Percentiles rank a stretch among this genome's conserved stretches.
Evolutionary conservation across 257 asterid genomes (phyloP).

Genomic region (Lithospermum erythrorhizon): DNA sequence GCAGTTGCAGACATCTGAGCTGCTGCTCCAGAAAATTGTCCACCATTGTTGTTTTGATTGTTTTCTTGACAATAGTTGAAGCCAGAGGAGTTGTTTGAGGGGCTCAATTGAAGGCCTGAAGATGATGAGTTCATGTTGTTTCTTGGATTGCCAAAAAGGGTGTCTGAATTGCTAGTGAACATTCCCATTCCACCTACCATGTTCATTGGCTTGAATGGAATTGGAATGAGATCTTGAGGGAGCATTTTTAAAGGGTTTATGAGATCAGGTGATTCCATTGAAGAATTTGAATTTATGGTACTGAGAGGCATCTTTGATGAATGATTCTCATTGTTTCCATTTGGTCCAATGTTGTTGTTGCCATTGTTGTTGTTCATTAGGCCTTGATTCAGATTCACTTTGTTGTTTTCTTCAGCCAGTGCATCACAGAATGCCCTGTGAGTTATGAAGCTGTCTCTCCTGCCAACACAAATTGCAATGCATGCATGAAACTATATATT

Average conservation of each 20-base stretch:
- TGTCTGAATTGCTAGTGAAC: slow-evolving; percentile 50
- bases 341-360: slow-evolving; percentile 27
- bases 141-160: slow-evolving; percentile 53
- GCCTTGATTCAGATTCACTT: slow-evolving; percentile 38
- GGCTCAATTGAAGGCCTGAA: slow-evolving; percentile 69
- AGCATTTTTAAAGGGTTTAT: slow-evolving; percentile 42
- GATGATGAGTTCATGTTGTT: slow-evolving; percentile 46
- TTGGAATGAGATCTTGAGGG: slow-evolving; percentile 49
- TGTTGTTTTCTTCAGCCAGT: slow-evolving; percentile 76
- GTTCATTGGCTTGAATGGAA: slow-evolving; percentile 77
- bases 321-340: slow-evolving; percentile 38
- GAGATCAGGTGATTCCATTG: slow-evolving; percentile 45
- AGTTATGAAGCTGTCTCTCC: slow-evolving; percentile 96
- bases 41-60: slow-evolving; percentile 16
- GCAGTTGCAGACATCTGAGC: slow-evolving; percentile 86
- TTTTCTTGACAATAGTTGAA: slow-evolving; percentile 43
- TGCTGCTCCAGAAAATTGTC: slow-evolving; percentile 35
- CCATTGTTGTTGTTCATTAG: slow-evolving; percentile 30
- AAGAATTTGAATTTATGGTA: slow-evolving; percentile 19
- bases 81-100: slow-evolving; percentile 35
- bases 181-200: slow-evolving; percentile 53
- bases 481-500: background rate
- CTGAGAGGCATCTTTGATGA: slow-evolving; percentile 35
- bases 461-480: slow-evolving; percentile 12
- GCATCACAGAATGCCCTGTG: slow-evolving; percentile 95